These are phyloP conservation scores for Colletotrichum lentis DNA, from an alignment of 2,329 filamentous ascomycete genomes.

Conservation along the genomic window DNA sequence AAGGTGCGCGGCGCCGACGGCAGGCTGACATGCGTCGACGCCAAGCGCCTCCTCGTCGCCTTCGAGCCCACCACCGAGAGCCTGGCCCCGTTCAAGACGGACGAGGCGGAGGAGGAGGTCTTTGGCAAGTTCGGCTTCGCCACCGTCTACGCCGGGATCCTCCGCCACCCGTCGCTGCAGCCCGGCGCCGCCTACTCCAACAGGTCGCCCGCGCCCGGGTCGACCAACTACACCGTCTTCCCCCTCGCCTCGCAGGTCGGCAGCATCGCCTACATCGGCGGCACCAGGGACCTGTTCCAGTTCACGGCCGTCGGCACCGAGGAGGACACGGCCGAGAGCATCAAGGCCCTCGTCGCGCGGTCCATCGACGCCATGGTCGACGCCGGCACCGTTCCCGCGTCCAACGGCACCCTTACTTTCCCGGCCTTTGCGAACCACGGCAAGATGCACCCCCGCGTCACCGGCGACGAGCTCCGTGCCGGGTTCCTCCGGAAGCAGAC, in stretches of 20 bases:
- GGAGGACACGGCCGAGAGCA: constrained; percentile 37
- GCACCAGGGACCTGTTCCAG: constrained; percentile 44
- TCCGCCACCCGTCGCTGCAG: constrained; percentile 42
- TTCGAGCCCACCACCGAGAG: constrained; percentile 41
- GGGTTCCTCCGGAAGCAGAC: constrained; percentile 54
- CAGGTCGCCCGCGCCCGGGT: constrained; percentile 37
- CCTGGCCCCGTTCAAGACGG: constrained; percentile 38
- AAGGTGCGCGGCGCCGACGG: constrained; percentile 21
- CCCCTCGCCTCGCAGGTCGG: constrained; percentile 40
- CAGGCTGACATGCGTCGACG: constrained; percentile 38
- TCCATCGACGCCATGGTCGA: constrained; percentile 44
- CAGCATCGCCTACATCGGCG: constrained; percentile 45
- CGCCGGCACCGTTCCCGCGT: constrained; percentile 41
- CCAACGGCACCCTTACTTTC: constrained; percentile 44
- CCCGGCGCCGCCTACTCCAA: constrained; percentile 39
- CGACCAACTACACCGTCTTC: constrained; percentile 42
- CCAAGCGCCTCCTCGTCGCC: constrained; percentile 41
- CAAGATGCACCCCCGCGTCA: constrained; percentile 48
- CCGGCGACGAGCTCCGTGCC: constrained; percentile 45
- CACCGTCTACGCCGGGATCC: constrained; percentile 42
- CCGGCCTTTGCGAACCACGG: constrained; percentile 49
- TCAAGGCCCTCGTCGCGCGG: constrained; percentile 42
- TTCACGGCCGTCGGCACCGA: constrained; percentile 44
- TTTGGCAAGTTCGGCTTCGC: constrained; percentile 39
- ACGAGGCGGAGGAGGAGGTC: constrained; percentile 38